These are phyloP conservation scores for Alternaria angustiovoidea DNA, from an alignment of 2,329 filamentous ascomycete genomes.

Conservation along the genomic window DNA sequence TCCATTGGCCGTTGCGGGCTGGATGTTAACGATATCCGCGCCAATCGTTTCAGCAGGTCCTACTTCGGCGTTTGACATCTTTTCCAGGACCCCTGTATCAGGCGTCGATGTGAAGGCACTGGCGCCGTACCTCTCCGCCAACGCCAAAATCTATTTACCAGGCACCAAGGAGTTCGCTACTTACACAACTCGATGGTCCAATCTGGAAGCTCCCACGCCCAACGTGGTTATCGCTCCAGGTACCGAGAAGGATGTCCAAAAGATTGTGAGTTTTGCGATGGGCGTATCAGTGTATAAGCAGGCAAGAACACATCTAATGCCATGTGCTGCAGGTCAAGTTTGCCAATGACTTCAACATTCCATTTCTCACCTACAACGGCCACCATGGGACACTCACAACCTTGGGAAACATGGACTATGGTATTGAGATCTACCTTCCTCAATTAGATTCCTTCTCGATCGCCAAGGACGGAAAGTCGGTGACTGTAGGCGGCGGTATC, in stretches of 20 bases:
- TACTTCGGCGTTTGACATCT: neutral
- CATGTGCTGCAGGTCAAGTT: conserved; percentile 53
- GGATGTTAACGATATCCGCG: neutral
- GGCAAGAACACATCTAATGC: neutral
- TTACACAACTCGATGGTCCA: conserved; percentile 23
- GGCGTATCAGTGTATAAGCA: rapidly evolving
- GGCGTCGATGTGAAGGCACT: conserved; percentile 28
- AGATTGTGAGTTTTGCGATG: conserved; percentile 24
- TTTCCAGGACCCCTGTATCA: conserved; percentile 16
- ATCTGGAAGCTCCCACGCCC: conserved; percentile 27
- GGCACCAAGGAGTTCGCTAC: conserved; percentile 22
- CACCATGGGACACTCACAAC: conserved; percentile 62
- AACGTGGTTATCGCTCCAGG: conserved; percentile 30
- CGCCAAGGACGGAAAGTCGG: conserved; percentile 55
- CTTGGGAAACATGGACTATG: conserved; percentile 58
- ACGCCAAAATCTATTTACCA: conserved; percentile 27
- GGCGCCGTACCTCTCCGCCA: conserved; percentile 23
- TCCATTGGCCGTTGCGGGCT: neutral
- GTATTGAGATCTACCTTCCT: conserved; percentile 61
- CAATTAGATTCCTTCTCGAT: conserved; percentile 57
- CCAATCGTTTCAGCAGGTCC: neutral
- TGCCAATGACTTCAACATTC: conserved; percentile 57
- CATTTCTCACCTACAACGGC: conserved; percentile 63
- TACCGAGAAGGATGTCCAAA: conserved; percentile 29
- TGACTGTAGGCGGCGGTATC: conserved; percentile 60